A percentile compares a stretch with the other conserved stretches of the same genome.
Conservation (phyloP, 192 early-diverging fungal species). For the Coemansia sp. region DNA sequence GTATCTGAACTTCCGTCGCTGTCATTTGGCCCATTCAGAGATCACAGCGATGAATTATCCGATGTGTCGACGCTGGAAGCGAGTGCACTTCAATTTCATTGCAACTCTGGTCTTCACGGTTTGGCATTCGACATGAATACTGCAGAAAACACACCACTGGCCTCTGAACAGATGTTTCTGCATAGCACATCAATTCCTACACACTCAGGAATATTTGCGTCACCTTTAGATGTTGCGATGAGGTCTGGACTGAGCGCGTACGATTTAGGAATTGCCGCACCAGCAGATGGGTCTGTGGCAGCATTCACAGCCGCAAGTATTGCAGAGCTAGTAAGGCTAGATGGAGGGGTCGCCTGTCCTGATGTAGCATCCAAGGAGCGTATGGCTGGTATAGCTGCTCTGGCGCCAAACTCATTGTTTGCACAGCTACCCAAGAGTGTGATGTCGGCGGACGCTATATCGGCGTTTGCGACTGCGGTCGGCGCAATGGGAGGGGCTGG, state of each 20-base stretch:
- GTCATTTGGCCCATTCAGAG: slow-evolving; percentile 8
- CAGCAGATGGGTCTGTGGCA: slow-evolving; percentile 3
- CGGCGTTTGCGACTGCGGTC: slow-evolving; percentile 17
- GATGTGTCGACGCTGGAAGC: neutral
- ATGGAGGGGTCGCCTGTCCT: slow-evolving; percentile 4
- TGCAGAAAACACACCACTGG: neutral
- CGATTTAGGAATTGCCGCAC: slow-evolving; percentile 6
- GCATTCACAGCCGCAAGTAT: slow-evolving; percentile 34
- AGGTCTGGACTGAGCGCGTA: neutral
- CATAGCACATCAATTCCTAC: slow-evolving; percentile 2
- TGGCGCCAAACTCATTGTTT: neutral
- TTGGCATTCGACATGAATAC: neutral
- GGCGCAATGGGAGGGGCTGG: neutral
- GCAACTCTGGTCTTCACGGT: neutral
- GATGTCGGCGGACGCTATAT: slow-evolving; percentile 6
- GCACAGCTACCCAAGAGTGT: neutral
- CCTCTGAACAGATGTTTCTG: neutral
- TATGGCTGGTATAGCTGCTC: neutral
- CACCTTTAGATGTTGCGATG: neutral
- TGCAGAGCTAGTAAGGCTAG: slow-evolving; percentile 24
- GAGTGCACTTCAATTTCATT: neutral
- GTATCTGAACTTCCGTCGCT: slow-evolving; percentile 40
- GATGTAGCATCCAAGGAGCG: neutral
- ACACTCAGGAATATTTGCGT: neutral
- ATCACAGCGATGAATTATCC: neutral